Percentiles rank a stretch among this genome's conserved stretches.
Evolutionary conservation across 768 basidiomycete species (phyloP).

Genomic region (Amanita rubescens): DNA sequence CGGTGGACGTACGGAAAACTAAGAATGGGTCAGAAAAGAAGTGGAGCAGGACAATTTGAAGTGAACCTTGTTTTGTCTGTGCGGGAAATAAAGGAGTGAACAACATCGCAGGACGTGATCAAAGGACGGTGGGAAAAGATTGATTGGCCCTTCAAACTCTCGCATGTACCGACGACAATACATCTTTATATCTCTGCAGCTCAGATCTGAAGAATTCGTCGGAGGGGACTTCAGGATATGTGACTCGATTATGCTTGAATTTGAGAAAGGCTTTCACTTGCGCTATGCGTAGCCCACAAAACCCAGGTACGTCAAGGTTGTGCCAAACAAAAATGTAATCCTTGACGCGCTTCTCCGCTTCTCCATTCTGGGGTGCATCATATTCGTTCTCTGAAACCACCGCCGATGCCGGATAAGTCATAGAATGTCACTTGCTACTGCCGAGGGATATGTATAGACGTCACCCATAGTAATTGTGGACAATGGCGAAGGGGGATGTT

Average conservation of each 20-base stretch:
- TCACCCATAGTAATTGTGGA: neutral
- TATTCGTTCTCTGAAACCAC: constrained; percentile 12
- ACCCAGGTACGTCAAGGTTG: neutral
- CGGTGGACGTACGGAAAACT: too few species aligned
- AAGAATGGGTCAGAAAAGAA: too few species aligned
- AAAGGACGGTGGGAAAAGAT: too few species aligned
- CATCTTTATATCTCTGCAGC: too few species aligned
- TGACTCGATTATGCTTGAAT: neutral
- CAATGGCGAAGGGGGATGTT: neutral
- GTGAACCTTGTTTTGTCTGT: too few species aligned
- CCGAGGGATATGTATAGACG: constrained; percentile 6
- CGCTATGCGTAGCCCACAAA: neutral
- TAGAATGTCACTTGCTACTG: constrained; percentile 10
- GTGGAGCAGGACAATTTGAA: too few species aligned
- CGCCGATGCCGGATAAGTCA: constrained; percentile 11
- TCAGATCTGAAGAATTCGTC: too few species aligned
- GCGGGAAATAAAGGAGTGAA: too few species aligned
- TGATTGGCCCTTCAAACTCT: too few species aligned
- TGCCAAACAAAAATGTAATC: neutral
- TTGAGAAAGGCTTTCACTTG: neutral
- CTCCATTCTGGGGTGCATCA: neutral
- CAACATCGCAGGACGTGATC: too few species aligned
- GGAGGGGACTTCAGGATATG: too few species aligned
- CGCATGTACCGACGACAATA: too few species aligned
- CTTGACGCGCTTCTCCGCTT: neutral